Base-by-base conservation (phyloP, 2,329 filamentous ascomycete species). In the Nakataea oryzae region DNA sequence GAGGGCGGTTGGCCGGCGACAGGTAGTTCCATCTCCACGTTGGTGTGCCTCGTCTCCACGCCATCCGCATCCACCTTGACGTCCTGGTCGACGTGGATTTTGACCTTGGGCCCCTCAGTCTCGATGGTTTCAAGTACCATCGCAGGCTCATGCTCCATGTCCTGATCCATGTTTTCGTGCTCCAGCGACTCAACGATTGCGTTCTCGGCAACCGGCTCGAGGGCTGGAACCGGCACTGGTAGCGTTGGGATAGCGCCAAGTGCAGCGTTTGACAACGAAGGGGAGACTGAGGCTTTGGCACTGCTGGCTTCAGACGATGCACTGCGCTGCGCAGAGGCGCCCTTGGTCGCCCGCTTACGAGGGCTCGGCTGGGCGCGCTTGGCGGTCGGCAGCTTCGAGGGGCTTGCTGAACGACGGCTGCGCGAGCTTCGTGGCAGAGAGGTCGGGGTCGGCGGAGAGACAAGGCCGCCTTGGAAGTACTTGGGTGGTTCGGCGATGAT, bases 401-500 rank as follows among this genome's bases (percentile, higher is more conserved):
- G 83, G 68, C 83, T 86, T n/a, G 73, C 81, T 7, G 83, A 85
- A 54, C 83, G 81, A 64, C 82, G 81, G 63, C 75, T 74, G 63
- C 83, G 82, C 21, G 76, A 76, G 68, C 73, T 78, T 60, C 78
- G 77, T 57, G 76, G 72, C 47, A 77, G 70, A 8, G 76, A 73
- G 0, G 76, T 74, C 2, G 81, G 79, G 1, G 80, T 80, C 12
- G 81, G 80, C 28, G 82, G 81, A 11, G 76, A 76, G 50, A 84
- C 73, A 13, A 74, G 69, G 64, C 62, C 75, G 73, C 24, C 54
- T 8, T 61, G 55, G 64, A 81, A 76, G 32, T 90, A 96, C 67
- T 86, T 88, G 27, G 95, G 95, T 57, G 95, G 95, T 28, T 91
- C 86, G 21, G 83, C 77, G 67, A 97, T 96, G 64, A 81, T 84